Evolutionary conservation across 768 basidiomycete genomes (phyloP).

Genomic region (Russula ochroleuca): DNA sequence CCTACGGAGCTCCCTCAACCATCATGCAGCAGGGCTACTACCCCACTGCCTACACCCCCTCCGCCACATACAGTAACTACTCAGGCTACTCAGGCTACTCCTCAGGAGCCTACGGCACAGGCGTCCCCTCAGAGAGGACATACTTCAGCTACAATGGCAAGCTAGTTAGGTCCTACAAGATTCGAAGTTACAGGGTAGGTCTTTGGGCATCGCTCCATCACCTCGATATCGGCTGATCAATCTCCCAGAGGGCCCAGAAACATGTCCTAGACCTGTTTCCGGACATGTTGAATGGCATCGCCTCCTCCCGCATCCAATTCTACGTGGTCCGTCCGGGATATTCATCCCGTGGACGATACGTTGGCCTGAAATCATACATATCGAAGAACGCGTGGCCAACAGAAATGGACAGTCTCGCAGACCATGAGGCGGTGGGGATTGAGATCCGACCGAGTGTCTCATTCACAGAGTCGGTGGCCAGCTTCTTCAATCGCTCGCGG

Average conservation of each 20-base stretch:
- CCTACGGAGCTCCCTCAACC: constrained; percentile 1
- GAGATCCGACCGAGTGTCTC: constrained; percentile 16
- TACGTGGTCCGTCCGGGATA: constrained; percentile 17
- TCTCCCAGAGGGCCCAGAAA: constrained; percentile 8
- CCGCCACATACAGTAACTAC: not conserved
- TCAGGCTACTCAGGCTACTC: not conserved
- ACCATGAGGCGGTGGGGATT: constrained; percentile 14
- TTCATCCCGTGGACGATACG: not conserved
- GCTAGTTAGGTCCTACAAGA: constrained; percentile 13
- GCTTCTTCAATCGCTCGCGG: constrained; percentile 16
- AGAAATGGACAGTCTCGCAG: constrained; percentile 6
- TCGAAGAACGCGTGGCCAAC: constrained; percentile 10
- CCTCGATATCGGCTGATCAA: not conserved
- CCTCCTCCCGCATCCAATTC: constrained; percentile 24
- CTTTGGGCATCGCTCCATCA: not conserved
- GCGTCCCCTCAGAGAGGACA: not conserved
- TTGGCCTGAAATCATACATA: constrained; percentile 15
- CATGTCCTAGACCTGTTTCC: constrained; percentile 17
- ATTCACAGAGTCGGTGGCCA: constrained; percentile 13
- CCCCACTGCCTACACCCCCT: not conserved
- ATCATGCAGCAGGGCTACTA: constrained; percentile 5
- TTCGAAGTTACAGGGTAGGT: constrained; percentile 16
- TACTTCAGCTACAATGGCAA: constrained; percentile 20
- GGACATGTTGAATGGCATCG: constrained; percentile 11
- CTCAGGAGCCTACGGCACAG: not conserved